A percentile compares a stretch with the other conserved stretches of the same genome.
phyloP scores from a whole-genome alignment of 257 asterid species.

The Buddleja alternifolia region DNA sequence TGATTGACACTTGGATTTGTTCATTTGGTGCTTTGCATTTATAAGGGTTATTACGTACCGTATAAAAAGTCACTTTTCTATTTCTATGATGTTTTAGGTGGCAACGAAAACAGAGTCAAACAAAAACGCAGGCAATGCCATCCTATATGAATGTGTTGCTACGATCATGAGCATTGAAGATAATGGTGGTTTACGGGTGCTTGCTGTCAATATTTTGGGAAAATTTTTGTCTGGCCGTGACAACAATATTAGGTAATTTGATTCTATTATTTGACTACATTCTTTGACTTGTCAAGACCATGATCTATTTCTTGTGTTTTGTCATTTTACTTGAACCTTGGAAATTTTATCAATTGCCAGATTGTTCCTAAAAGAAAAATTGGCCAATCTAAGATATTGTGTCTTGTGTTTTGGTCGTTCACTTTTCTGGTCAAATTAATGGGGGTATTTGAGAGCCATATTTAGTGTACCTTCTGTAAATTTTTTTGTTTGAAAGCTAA shows the following conservation, averaged over 20 bases:
- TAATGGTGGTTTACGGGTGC: conserved; percentile 93
- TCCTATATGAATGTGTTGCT: conserved; percentile 96
- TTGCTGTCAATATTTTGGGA: conserved; percentile 96
- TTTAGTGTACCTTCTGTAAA: not conserved
- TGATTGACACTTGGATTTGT: conserved; percentile 17
- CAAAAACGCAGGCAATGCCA: conserved; percentile 95
- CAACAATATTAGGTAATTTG: conserved; percentile 82
- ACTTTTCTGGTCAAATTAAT: not conserved
- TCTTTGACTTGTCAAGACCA: conserved; percentile 11
- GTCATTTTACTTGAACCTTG: conserved; percentile 22
- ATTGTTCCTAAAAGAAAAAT: conserved; percentile 17
- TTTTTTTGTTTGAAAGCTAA: conserved; percentile 8
- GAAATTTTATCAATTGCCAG: not conserved
- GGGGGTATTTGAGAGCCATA: conserved; percentile 7
- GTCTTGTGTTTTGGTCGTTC: not conserved
- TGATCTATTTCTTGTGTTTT: conserved; percentile 7
- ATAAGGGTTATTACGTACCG: conserved; percentile 17
- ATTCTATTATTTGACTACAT: conserved; percentile 25
- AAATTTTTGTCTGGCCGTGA: conserved; percentile 98
- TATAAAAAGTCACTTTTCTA: conserved; percentile 23
- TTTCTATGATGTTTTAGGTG: conserved; percentile 61
- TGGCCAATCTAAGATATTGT: not conserved
- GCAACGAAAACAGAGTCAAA: conserved; percentile 97
- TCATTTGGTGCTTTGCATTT: conserved; percentile 7
- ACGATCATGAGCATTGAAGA: conserved; percentile 90